Percentiles rank a stretch among this genome's conserved stretches.
These are phyloP conservation scores for Penicillium simplicissimum DNA, from an alignment of 495 filamentous ascomycete species.

Conservation along the genomic window DNA sequence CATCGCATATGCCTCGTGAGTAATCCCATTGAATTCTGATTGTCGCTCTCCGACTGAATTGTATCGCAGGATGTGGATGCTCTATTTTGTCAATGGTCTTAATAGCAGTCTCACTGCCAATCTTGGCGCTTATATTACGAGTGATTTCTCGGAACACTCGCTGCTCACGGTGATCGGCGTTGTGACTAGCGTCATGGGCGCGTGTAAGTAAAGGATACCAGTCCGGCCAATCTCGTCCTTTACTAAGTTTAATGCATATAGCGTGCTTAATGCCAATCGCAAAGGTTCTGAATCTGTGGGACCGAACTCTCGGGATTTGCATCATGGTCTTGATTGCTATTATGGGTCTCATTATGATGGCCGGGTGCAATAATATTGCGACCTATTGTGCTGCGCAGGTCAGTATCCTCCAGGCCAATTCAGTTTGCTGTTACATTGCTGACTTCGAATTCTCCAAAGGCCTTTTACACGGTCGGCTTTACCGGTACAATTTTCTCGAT, in stretches of 20 bases:
- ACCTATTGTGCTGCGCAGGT: constrained; percentile 52
- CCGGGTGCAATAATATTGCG: constrained; percentile 44
- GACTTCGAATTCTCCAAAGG: constrained; percentile 9
- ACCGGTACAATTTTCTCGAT: constrained; percentile 58
- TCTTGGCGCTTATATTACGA: constrained; percentile 30
- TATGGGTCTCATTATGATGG: constrained; percentile 52
- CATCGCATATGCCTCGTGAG: constrained; percentile 27
- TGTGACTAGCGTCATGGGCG: constrained; percentile 50
- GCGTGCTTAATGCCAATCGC: constrained; percentile 62
- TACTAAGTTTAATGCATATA: background rate
- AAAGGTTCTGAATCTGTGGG: constrained; percentile 68
- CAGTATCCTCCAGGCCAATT: background rate
- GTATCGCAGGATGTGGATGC: constrained; percentile 27
- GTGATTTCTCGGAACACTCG: constrained; percentile 33
- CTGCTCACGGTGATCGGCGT: constrained; percentile 34
- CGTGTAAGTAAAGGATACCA: constrained; percentile 25
- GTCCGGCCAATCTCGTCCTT: background rate
- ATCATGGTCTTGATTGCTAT: constrained; percentile 38
- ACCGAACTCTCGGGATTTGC: constrained; percentile 53
- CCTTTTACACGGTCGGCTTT: constrained; percentile 55
- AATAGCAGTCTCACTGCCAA: constrained; percentile 21
- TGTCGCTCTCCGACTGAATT: background rate
- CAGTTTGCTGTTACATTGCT: background rate
- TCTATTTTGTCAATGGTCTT: constrained; percentile 28
- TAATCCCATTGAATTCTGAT: background rate